Evolutionary conservation across 106 monocot genomes (phyloP), one percentile per base, ranked within the genome.

Genomic region (Dactylorhiza incarnata): DNA sequence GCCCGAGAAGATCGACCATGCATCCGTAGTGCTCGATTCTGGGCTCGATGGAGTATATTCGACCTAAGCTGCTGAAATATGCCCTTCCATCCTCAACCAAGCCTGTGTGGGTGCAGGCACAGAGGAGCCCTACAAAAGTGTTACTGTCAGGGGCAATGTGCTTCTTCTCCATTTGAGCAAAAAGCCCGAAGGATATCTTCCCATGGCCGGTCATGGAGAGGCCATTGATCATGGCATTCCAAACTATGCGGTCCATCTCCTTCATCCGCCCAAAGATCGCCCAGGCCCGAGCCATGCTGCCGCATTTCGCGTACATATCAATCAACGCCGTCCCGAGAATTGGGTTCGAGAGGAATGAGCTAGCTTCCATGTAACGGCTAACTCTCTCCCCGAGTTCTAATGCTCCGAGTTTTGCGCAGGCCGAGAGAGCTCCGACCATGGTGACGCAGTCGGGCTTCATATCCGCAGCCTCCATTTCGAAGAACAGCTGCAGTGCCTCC

Each of bases 301-400:
- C 90, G 74, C 90, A 94, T 70, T 94, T 94, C 4, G 86, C 78
- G 78, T 94, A 88, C 94, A 94, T 90, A 73, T 93, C 93, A 49
- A 93, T 88, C 84, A 93, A 56, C 17, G 93, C 87, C 0, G 94
- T 94, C 9, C 88, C 90, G 7, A 94, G 45, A 19, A 94, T 86
- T 7, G 90, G 86, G 66, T 94, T 88, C 6, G 45, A 82, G 29
- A 88, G 75, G 47, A 87, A 85, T 3, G 83, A 80, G 45, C 74
- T 48, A 66, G 49, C 46, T 20, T 85, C 80, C 68, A 90, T 75
- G 7, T 78, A 68, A 8, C 22, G 15, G 49, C 77, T 83, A 12
- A 74, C 75, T 20, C 72, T 52, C 9, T 83, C 61, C 2, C 94
- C 94, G 68, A 86, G 78, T 45, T 88, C 86, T 46, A 94, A 61